Evolutionary conservation across 306 rosid genomes (phyloP).

Genomic region (Dryas drummondii): DNA sequence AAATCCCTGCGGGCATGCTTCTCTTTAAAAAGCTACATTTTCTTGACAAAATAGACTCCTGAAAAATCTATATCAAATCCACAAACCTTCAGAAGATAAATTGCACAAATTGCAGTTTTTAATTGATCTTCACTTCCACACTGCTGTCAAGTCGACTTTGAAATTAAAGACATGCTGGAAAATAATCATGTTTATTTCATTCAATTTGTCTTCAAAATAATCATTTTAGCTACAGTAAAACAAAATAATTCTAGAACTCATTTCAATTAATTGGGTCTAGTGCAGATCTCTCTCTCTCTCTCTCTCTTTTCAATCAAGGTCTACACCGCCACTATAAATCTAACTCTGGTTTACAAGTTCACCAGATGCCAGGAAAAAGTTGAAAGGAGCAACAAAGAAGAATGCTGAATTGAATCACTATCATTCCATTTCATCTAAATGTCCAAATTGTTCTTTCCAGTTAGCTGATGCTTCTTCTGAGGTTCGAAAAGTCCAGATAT

Average conservation of each 20-base stretch:
- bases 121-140: background rate
- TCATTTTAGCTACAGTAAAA: background rate
- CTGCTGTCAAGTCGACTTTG: background rate
- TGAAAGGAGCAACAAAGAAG: background rate
- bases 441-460: conserved; percentile 60
- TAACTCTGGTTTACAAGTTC: background rate
- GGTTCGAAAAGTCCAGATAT: conserved; percentile 72
- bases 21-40: no score
- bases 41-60: no score
- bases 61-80: no score
- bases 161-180: background rate
- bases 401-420: background rate
- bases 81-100: no score
- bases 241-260: background rate
- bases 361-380: background rate
- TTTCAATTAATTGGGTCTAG: background rate
- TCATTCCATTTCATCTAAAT: conserved; percentile 57
- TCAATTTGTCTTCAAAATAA: background rate
- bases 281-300: background rate
- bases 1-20: no score
- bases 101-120: no score
- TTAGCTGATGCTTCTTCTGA: conserved; percentile 64
- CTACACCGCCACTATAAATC: background rate
- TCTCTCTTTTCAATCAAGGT: background rate
- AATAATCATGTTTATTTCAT: background rate